Conservation (phyloP, 805 yeast genomes). For the Wickerhamiella allomyrinae region DNA sequence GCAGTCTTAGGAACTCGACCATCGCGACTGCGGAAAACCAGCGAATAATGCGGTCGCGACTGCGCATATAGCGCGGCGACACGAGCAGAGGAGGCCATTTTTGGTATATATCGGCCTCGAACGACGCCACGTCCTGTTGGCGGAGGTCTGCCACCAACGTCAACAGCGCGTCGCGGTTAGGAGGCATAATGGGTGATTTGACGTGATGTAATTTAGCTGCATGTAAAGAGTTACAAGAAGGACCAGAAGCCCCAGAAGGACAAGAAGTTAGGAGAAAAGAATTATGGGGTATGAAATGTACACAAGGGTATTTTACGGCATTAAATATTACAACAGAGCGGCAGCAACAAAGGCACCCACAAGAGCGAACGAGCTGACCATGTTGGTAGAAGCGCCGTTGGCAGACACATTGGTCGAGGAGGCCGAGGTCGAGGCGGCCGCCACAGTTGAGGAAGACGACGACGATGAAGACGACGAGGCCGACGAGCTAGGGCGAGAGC, state of each 20-base stretch:
- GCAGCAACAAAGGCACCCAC: conserved; percentile 2
- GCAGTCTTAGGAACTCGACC: background rate
- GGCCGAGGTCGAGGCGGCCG: background rate
- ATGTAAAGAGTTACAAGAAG: background rate
- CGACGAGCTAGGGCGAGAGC: background rate
- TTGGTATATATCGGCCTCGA: background rate
- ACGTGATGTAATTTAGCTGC: background rate
- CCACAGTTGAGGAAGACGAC: too few relatives aligned
- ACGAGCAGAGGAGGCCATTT: background rate
- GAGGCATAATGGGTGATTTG: too few relatives aligned
- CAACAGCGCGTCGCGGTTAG: background rate
- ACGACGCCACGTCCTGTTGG: background rate
- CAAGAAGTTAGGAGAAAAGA: too few relatives aligned
- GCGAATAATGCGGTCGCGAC: background rate
- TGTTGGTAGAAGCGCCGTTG: background rate
- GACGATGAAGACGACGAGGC: too few relatives aligned
- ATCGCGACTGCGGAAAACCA: background rate
- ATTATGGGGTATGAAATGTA: too few relatives aligned
- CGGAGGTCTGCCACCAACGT: background rate
- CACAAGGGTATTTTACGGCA: too few relatives aligned
- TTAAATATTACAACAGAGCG: conserved; percentile 1
- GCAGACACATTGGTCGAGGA: background rate
- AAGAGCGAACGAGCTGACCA: background rate
- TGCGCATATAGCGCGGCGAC: background rate
- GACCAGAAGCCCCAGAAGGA: too few relatives aligned